Base-by-base conservation (phyloP, 83 land plant genomes). In the Larix sibirica region DNA sequence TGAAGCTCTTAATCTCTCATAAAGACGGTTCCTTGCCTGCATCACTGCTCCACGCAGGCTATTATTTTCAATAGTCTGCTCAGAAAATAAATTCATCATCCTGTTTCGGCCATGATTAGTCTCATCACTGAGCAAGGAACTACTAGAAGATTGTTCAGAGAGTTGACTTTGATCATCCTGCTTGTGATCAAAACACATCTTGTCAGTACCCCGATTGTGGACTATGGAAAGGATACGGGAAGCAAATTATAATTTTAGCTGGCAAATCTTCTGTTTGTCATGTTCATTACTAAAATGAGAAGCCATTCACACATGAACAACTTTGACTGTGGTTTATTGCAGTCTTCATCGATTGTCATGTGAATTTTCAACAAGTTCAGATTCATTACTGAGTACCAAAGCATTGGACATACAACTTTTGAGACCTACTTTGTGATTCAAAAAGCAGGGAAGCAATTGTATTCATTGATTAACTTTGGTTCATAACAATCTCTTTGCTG, bases 41-140 rank as follows among this genome's bases (percentile, higher is more conserved):
- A 90, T 80, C 7, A 92, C 90, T 66, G 92, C 47, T 65, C 87
- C 87, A 84, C 88, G 94, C 59, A 90, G 89, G 59, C 87, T 84
- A 1, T 85, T 85, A 79, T 74, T 87, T 44, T 79, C 47, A 58
- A 54, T 77, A 26, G 40, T 60, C 62, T 78, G 80, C 62, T 54
- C 80, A 5, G 24, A 28, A 28, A 78, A 78, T 40, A 54, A n/a
- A 58, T 54, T 56, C 21, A 78, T 78, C 7, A 73, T 38, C 63
- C 63, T 58, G 63, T 31, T 78, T 59, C 21, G 80, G 7, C 62
- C 80, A 78, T 26, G 40, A 40, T 33, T 16, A 26, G 80, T 50
- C 23, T 50, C 63, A 26, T 78, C 80, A 78, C 50, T 26, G 62
- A 42, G 80, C 33, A 24, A 50, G 17, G 80, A 78, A 23, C 80